Percentiles rank a stretch among this genome's conserved stretches.
Evolutionary conservation across 1,139 yeast species (phyloP).

Genomic region (Ogataea hybrid): DNA sequence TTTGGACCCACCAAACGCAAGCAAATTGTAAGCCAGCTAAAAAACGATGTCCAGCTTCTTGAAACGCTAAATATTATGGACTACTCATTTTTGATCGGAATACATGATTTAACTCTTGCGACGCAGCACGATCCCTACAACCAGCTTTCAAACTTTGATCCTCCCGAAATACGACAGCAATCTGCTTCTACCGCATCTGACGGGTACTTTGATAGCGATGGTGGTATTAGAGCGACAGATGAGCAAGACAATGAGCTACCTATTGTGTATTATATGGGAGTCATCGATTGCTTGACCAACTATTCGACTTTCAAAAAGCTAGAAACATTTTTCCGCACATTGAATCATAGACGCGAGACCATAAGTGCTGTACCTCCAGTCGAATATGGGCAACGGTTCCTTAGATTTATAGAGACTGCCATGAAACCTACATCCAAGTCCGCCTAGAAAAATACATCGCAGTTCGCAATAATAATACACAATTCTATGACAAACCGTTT

Average conservation of each 20-base stretch:
- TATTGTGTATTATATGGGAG: constrained; percentile 84
- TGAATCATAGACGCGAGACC: constrained; percentile 64
- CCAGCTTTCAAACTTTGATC: constrained; percentile 23
- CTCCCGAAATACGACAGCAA: constrained; percentile 17
- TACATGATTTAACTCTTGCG: constrained; percentile 55
- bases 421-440: constrained; percentile 7
- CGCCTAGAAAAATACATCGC: constrained; percentile 9
- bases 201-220: constrained; percentile 39
- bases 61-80: constrained; percentile 88
- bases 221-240: constrained; percentile 81
- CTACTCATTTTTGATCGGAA: constrained; percentile 83
- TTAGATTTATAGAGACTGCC: constrained; percentile 56
- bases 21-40: constrained; percentile 65
- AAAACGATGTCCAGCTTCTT: constrained; percentile 69
- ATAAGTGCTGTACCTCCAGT: constrained; percentile 88
- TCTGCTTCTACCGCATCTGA: constrained; percentile 36
- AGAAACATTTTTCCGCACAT: constrained; percentile 83
- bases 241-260: constrained; percentile 58
- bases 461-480: constrained; percentile 12
- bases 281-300: constrained; percentile 89
- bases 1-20: constrained; percentile 71
- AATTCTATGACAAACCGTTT: constrained; percentile 2
- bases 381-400: constrained; percentile 88
- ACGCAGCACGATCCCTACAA: constrained; percentile 23
- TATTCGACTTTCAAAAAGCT: constrained; percentile 73